These are phyloP conservation scores for Pulveroboletus sp. DNA, from an alignment of 768 basidiomycete species.

Conservation along the genomic window DNA sequence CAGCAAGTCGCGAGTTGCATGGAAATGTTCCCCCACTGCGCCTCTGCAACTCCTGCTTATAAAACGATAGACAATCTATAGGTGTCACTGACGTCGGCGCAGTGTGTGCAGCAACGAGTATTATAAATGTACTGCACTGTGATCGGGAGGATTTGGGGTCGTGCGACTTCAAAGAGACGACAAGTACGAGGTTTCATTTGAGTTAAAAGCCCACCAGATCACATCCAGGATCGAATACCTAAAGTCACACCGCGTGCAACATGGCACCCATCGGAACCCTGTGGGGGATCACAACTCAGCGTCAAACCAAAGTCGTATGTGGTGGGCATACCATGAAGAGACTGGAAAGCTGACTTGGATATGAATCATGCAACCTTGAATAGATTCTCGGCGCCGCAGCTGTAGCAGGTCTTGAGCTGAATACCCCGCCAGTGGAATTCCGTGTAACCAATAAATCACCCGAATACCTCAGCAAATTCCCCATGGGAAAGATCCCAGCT, in stretches of 20 bases:
- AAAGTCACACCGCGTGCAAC: not conserved
- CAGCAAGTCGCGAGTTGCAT: no score
- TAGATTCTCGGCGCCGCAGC: conserved; percentile 25
- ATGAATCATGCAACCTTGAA: not conserved
- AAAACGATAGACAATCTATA: no score
- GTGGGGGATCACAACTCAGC: conserved; percentile 22
- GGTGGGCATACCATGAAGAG: not conserved
- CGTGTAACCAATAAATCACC: conserved; percentile 22
- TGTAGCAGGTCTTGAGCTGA: conserved; percentile 24
- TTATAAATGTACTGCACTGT: not conserved
- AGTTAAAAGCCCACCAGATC: not conserved
- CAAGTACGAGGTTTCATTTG: not conserved
- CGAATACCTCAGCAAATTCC: conserved; percentile 29
- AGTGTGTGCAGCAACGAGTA: no score
- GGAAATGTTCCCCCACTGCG: no score
- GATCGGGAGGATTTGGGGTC: not conserved
- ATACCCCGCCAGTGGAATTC: conserved; percentile 20
- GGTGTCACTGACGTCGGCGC: no score
- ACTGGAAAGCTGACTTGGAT: not conserved
- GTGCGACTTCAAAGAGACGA: not conserved
- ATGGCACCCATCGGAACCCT: conserved; percentile 27
- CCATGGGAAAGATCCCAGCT: conserved; percentile 25
- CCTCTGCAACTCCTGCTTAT: no score
- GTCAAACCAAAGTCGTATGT: conserved; percentile 28
- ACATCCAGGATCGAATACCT: not conserved